Conservation (phyloP, 2,329 filamentous ascomycete genomes). For the Cercospora berteroae region DNA sequence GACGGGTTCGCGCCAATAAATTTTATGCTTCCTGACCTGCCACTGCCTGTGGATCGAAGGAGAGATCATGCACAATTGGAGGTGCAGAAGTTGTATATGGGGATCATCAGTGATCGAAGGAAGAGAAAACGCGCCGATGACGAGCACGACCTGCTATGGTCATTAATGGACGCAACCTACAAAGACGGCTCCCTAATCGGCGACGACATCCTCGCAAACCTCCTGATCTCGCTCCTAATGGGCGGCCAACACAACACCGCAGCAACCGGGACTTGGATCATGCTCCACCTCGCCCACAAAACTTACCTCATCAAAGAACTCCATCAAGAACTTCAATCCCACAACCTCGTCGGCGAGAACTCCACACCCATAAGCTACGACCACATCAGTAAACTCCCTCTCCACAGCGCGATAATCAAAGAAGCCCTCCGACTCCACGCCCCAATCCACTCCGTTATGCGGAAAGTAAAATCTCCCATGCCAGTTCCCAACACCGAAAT, state of each 20-base stretch:
- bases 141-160: conserved; percentile 78
- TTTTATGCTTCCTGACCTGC: conserved; percentile 84
- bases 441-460: conserved; percentile 92
- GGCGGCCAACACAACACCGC: conserved; percentile 87
- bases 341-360: conserved; percentile 59
- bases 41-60: conserved; percentile 81
- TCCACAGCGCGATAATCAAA: conserved; percentile 82
- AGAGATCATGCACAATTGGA: conserved; percentile 77
- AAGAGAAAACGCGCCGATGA: conserved; percentile 40
- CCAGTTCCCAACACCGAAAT: conserved; percentile 77
- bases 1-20: conserved; percentile 91
- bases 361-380: conserved; percentile 70
- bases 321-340: conserved; percentile 49
- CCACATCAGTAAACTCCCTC: conserved; percentile 72
- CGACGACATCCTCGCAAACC: conserved; percentile 83
- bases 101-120: conserved; percentile 72
- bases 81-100: conserved; percentile 77
- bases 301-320: conserved; percentile 78
- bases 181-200: conserved; percentile 78
- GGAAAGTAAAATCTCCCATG: conserved; percentile 86
- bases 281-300: conserved; percentile 73
- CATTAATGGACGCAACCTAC: conserved; percentile 80
- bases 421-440: conserved; percentile 89
- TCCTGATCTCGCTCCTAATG: conserved; percentile 93
- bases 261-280: conserved; percentile 81